These are phyloP conservation scores for Scheffersomyces coipomensis DNA, from an alignment of 805 yeast genomes.

Conservation along the genomic window DNA sequence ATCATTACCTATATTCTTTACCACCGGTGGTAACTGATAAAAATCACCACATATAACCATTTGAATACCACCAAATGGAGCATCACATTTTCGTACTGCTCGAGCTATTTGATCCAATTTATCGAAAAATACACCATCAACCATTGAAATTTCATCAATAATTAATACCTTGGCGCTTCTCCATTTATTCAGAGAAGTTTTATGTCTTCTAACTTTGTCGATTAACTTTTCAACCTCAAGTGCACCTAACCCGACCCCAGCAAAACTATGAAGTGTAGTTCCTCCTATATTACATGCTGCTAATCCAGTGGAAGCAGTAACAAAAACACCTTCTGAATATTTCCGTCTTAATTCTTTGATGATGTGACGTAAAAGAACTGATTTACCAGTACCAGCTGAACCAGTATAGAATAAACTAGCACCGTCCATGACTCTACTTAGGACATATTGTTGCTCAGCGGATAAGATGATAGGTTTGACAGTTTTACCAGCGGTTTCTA, in stretches of 20 bases:
- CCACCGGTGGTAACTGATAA: slow-evolving; percentile 78
- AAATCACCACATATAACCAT: slow-evolving; percentile 78
- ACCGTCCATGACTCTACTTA: slow-evolving; percentile 63
- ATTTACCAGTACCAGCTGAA: slow-evolving; percentile 98
- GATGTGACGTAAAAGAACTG: slow-evolving; percentile 70
- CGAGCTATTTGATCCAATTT: slow-evolving; percentile 63
- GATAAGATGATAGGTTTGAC: slow-evolving; percentile 39
- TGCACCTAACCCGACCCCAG: slow-evolving; percentile 74
- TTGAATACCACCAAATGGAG: slow-evolving; percentile 82
- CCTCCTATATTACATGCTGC: slow-evolving; percentile 86
- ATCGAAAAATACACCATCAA: slow-evolving; percentile 65
- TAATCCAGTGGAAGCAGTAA: slow-evolving; percentile 82
- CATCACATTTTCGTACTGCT: slow-evolving; percentile 38
- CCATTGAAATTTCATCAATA: slow-evolving; percentile 80
- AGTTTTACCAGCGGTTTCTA: slow-evolving; percentile 12
- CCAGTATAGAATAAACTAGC: slow-evolving; percentile 87
- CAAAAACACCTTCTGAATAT: slow-evolving; percentile 58
- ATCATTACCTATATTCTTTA: slow-evolving; percentile 27
- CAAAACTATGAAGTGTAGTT: slow-evolving; percentile 69
- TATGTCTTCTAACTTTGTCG: slow-evolving; percentile 53
- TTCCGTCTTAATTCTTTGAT: slow-evolving; percentile 50
- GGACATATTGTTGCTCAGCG: slow-evolving; percentile 63
- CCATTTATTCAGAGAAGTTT: slow-evolving; percentile 56
- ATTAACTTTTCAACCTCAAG: slow-evolving; percentile 47
- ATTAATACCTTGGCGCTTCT: slow-evolving; percentile 53